Evolutionary conservation across 768 basidiomycete species (phyloP).

Genomic region (Suillus placidus): DNA sequence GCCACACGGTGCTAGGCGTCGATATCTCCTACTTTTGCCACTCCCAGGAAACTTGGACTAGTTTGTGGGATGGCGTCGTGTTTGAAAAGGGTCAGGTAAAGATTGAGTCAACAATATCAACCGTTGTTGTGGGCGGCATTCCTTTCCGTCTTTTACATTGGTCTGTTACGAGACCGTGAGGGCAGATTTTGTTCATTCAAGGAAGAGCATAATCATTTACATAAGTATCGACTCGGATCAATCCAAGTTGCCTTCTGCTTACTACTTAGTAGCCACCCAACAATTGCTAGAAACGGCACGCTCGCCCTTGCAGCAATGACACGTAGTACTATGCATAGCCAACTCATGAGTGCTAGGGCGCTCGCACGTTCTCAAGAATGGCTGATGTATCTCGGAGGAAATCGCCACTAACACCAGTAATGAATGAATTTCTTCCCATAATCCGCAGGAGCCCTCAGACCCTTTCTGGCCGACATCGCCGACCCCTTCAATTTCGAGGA

Average conservation of each 20-base stretch:
- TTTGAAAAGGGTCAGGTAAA: conserved; percentile 10
- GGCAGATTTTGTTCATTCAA: not conserved
- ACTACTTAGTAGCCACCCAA: not conserved
- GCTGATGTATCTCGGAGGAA: not conserved
- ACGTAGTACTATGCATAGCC: not conserved
- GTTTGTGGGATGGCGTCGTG: conserved; percentile 15
- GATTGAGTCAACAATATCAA: conserved; percentile 1
- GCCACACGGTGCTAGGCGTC: conserved; percentile 11
- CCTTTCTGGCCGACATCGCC: not conserved
- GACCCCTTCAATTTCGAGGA: not conserved
- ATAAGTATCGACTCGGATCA: not conserved
- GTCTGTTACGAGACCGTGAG: not conserved
- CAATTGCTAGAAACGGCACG: not conserved
- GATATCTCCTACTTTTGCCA: conserved; percentile 19
- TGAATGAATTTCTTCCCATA: not conserved
- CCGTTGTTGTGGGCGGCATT: not conserved
- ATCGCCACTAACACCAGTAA: not conserved
- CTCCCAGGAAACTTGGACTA: conserved; percentile 18
- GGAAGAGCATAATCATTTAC: not conserved
- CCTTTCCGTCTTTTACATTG: not conserved
- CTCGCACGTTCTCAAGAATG: not conserved
- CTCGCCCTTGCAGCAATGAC: not conserved
- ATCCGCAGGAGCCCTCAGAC: not conserved
- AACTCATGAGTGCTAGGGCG: not conserved
- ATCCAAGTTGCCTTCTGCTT: not conserved